Percentiles rank a stretch among this genome's conserved stretches.
These are phyloP conservation scores for Achaetomium macrosporum DNA, from an alignment of 2,329 filamentous ascomycete genomes.

Conservation along the genomic window DNA sequence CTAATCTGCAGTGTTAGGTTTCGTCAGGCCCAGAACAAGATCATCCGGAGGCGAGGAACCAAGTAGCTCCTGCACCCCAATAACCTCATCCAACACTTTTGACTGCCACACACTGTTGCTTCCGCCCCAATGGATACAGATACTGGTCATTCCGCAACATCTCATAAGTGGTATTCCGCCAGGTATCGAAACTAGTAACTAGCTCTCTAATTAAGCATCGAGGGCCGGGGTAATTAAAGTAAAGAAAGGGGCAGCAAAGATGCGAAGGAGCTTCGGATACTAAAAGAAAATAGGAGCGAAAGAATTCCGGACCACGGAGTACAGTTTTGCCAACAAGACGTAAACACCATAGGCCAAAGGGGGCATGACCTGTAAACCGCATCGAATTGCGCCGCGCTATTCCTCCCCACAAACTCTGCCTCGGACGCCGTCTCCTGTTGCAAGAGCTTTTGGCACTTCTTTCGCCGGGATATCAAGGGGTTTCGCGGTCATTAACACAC, in stretches of 20 bases:
- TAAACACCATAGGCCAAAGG: slow-evolving; percentile 31
- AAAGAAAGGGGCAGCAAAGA: slow-evolving; percentile 23
- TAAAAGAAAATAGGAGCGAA: slow-evolving; percentile 40
- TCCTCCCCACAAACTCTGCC: slow-evolving; percentile 18
- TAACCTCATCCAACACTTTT: too few species aligned
- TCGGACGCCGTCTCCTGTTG: slow-evolving; percentile 11
- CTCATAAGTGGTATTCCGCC: slow-evolving; percentile 30
- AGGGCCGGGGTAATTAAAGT: slow-evolving; percentile 30
- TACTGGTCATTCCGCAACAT: slow-evolving; percentile 9
- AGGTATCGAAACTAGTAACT: slow-evolving; percentile 37
- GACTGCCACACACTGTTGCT: too few species aligned
- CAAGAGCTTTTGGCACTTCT: slow-evolving; percentile 13
- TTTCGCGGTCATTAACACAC: slow-evolving; percentile 10
- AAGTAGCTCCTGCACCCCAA: too few species aligned
- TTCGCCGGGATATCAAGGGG: slow-evolving; percentile 23
- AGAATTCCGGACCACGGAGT: slow-evolving; percentile 37
- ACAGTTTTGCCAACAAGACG: slow-evolving; percentile 35
- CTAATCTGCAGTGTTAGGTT: too few species aligned
- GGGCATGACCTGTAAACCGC: slow-evolving; percentile 25
- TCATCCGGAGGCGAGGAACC: too few species aligned
- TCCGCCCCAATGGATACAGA: too few species aligned
- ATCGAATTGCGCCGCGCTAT: slow-evolving; percentile 25
- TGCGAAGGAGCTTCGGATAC: slow-evolving; percentile 31
- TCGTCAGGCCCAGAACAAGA: too few species aligned
- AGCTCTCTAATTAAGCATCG: slow-evolving; percentile 37